These are phyloP conservation scores for Serendipita indica DNA, from an alignment of 768 basidiomycete genomes.

Conservation along the genomic window DNA sequence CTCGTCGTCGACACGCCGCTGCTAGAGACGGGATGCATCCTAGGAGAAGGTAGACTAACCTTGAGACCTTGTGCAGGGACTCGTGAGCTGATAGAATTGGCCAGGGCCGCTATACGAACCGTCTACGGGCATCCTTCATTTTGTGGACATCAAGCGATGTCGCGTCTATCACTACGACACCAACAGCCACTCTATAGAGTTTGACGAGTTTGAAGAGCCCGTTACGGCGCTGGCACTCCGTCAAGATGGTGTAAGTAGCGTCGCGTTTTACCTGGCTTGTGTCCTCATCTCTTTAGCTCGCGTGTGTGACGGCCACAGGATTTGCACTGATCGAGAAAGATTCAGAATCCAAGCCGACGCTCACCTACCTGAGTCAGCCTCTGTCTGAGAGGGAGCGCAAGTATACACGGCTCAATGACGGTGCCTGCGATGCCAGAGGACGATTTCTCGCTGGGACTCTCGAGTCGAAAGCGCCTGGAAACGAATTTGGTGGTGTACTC, in stretches of 20 bases:
- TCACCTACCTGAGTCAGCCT: conserved; percentile 39
- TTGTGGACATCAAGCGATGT: conserved; percentile 47
- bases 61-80: background rate
- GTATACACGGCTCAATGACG: conserved; percentile 53
- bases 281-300: conserved; percentile 31
- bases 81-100: background rate
- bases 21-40: conserved; percentile 36
- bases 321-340: conserved; percentile 36
- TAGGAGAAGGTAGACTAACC: conserved; percentile 42
- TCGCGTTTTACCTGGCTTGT: conserved; percentile 15
- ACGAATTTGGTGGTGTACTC: conserved; percentile 38
- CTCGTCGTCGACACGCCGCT: conserved; percentile 26
- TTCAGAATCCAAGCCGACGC: conserved; percentile 19
- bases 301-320: conserved; percentile 42
- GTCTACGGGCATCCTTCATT: conserved; percentile 38
- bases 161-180: conserved; percentile 42
- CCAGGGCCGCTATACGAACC: conserved; percentile 53
- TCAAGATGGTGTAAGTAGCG: conserved; percentile 31
- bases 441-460: conserved; percentile 56
- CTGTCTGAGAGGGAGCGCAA: conserved; percentile 28
- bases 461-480: conserved; percentile 27
- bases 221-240: conserved; percentile 46
- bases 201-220: conserved; percentile 39
- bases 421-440: conserved; percentile 48
- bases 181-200: conserved; percentile 25